Evolutionary conservation across 495 filamentous ascomycete genomes (phyloP).

Genomic region (Astrocystis sublimbata): DNA sequence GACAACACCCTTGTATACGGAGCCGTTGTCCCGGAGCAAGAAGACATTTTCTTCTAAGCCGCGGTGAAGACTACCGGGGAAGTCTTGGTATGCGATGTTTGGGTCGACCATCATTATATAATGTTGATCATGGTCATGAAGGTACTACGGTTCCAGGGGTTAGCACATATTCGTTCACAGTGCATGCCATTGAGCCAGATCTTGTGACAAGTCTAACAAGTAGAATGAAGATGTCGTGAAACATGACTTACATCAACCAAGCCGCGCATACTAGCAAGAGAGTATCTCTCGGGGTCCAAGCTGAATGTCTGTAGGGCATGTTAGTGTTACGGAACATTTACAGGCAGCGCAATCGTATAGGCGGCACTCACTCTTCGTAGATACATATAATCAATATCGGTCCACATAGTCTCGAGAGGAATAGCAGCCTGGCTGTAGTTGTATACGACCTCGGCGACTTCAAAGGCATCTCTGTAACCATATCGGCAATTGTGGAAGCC

Average conservation of each 20-base stretch:
- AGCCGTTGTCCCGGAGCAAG: slow-evolving; percentile 63
- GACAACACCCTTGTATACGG: slow-evolving; percentile 73
- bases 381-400: slow-evolving; percentile 83
- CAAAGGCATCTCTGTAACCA: slow-evolving; percentile 71
- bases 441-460: slow-evolving; percentile 75
- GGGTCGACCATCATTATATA: slow-evolving; percentile 91
- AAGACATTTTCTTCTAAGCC: slow-evolving; percentile 65
- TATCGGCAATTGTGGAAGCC: slow-evolving; percentile 84
- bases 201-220: too few relatives aligned
- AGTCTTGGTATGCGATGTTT: slow-evolving; percentile 69
- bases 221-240: background rate
- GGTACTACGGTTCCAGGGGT: slow-evolving; percentile 37
- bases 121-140: slow-evolving; percentile 74
- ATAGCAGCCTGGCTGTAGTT: slow-evolving; percentile 78
- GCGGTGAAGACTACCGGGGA: slow-evolving; percentile 59
- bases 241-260: slow-evolving; percentile 54
- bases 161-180: background rate
- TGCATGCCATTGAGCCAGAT: background rate
- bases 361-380: slow-evolving; percentile 43
- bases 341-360: background rate
- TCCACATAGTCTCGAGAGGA: slow-evolving; percentile 89
- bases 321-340: background rate
- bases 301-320: slow-evolving; percentile 54
- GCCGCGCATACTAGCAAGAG: slow-evolving; percentile 65
- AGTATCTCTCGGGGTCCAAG: slow-evolving; percentile 71